Percentiles rank a stretch among this genome's conserved stretches.
phyloP scores from a whole-genome alignment of 2,329 filamentous ascomycete species.

The Penicillium sp. region DNA sequence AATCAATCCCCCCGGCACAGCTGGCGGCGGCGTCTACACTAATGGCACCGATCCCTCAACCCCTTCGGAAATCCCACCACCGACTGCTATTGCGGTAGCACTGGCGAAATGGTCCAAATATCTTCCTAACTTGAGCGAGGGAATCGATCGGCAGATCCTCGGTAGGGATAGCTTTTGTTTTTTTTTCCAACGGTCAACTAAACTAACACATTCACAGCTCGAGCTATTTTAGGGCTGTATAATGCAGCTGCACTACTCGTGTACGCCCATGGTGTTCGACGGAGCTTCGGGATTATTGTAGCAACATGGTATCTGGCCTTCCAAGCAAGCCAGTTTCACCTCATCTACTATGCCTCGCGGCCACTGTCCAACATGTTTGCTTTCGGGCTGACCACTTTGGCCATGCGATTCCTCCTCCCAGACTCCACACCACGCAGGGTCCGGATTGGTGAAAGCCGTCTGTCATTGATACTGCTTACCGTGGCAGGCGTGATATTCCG shows the following conservation, averaged over 20 bases:
- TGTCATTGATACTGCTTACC: slow-evolving; percentile 73
- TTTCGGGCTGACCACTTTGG: slow-evolving; percentile 62
- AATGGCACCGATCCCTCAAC: background rate
- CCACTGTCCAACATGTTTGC: slow-evolving; percentile 97
- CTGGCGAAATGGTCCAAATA: background rate
- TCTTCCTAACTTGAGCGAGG: slow-evolving; percentile 49
- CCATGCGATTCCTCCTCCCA: slow-evolving; percentile 51
- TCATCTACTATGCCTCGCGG: slow-evolving; percentile 87
- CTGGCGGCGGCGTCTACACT: background rate
- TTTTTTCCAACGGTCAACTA: background rate
- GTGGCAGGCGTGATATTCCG: slow-evolving; percentile 82
- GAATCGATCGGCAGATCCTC: slow-evolving; percentile 57
- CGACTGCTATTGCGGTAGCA: background rate
- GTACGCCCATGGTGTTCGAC: slow-evolving; percentile 63
- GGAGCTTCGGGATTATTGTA: slow-evolving; percentile 65
- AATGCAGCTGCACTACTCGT: slow-evolving; percentile 69
- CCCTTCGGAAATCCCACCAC: background rate
- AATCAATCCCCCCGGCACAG: background rate
- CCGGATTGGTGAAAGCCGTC: slow-evolving; percentile 33
- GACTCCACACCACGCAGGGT: slow-evolving; percentile 22
- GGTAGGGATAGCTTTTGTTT: slow-evolving; percentile 39
- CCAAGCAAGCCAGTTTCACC: slow-evolving; percentile 82
- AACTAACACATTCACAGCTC: slow-evolving; percentile 49
- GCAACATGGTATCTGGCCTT: slow-evolving; percentile 78
- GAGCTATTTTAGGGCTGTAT: slow-evolving; percentile 71